Evolutionary conservation across 1,284 basidiomycete genomes (phyloP).

Genomic region (Kwoniella shivajii): DNA sequence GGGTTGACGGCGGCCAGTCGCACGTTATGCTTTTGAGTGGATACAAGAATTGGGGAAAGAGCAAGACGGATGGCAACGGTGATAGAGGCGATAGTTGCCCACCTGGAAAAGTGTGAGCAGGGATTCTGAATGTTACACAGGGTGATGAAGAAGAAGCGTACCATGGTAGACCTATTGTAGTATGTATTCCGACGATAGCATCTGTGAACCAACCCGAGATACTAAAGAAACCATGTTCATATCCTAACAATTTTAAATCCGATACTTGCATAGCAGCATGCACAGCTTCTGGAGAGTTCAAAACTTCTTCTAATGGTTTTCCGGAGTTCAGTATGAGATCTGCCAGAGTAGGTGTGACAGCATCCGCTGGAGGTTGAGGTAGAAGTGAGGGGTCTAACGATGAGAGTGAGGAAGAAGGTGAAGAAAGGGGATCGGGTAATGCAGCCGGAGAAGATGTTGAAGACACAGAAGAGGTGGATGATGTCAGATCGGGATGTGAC

Average conservation of each 20-base stretch:
- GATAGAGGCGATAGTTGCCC: slow-evolving; percentile 75
- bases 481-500: slow-evolving; percentile 14
- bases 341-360: slow-evolving; percentile 41
- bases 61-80: slow-evolving; percentile 69
- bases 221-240: slow-evolving; percentile 61
- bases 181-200: slow-evolving; percentile 71
- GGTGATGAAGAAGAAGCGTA: slow-evolving; percentile 18
- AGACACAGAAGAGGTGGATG: slow-evolving; percentile 11
- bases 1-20: slow-evolving; percentile 68
- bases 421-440: slow-evolving; percentile 4
- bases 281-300: slow-evolving; percentile 51
- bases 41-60: slow-evolving; percentile 71
- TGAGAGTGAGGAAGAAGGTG: slow-evolving; percentile 13
- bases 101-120: slow-evolving; percentile 46
- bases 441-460: slow-evolving; percentile 14
- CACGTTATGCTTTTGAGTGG: slow-evolving; percentile 67
- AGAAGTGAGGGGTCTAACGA: slow-evolving; percentile 34
- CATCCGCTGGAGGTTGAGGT: slow-evolving; percentile 41
- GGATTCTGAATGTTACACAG: background rate
- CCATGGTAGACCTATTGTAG: slow-evolving; percentile 77
- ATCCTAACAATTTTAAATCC: slow-evolving; percentile 75
- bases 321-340: slow-evolving; percentile 48
- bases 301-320: slow-evolving; percentile 44
- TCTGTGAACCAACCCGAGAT: slow-evolving; percentile 67
- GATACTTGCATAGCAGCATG: slow-evolving; percentile 65